These are phyloP conservation scores for Backusella liffmaniae DNA, from an alignment of 192 early-diverging fungal genomes.

Conservation along the genomic window DNA sequence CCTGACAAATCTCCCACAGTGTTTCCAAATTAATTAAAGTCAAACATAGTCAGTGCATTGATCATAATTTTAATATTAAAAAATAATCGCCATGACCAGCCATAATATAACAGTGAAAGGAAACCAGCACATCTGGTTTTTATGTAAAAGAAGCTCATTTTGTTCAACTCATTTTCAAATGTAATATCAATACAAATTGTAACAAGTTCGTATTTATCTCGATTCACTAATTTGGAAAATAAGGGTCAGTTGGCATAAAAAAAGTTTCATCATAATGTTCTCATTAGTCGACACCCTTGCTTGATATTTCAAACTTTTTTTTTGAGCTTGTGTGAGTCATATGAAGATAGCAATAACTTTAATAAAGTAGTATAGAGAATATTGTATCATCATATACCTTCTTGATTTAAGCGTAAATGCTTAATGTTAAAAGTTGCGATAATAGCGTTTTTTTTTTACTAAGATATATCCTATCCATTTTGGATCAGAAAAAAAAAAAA, in stretches of 20 bases:
- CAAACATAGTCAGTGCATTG: not conserved
- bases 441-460: too few relatives aligned
- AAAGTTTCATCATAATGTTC: not conserved
- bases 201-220: not conserved
- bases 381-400: not conserved
- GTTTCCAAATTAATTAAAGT: not conserved
- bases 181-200: not conserved
- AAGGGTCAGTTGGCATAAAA: not conserved
- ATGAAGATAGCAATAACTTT: not conserved
- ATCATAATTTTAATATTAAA: not conserved
- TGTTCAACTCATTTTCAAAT: not conserved
- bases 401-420: not conserved
- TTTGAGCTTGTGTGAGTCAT: not conserved
- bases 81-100: not conserved
- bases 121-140: not conserved
- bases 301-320: not conserved
- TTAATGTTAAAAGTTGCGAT: too few relatives aligned
- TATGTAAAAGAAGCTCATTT: not conserved
- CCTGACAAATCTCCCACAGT: not conserved
- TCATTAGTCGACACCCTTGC: not conserved
- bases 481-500: not conserved
- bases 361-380: not conserved
- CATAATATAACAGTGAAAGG: too few relatives aligned
- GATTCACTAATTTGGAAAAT: not conserved
- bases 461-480: not conserved